Evolutionary conservation across 495 filamentous ascomycete species (phyloP).

Genomic region (Pseudevernia furfuracea): DNA sequence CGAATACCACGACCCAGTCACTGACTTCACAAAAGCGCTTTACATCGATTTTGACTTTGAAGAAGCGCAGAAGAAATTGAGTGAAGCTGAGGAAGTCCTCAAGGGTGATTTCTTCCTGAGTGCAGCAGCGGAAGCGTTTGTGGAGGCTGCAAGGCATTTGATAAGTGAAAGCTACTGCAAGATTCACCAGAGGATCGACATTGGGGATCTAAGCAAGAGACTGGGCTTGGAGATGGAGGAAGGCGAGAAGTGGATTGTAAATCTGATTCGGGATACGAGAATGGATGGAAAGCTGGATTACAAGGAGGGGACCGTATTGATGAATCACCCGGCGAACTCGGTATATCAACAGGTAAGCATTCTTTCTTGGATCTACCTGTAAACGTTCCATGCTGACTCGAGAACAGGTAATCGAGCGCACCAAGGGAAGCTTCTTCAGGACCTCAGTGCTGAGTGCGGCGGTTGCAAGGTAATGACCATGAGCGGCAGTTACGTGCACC

Average conservation of each 20-base stretch:
- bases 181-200: conserved; percentile 96
- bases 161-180: conserved; percentile 99
- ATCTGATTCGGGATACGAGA: conserved; percentile 92
- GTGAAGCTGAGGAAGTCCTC: conserved; percentile 84
- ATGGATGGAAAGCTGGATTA: conserved; percentile 99
- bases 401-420: conserved; percentile 27
- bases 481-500: neutral
- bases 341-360: conserved; percentile 99
- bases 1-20: conserved; percentile 93
- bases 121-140: conserved; percentile 75
- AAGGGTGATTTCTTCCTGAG: conserved; percentile 93
- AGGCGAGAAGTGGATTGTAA: conserved; percentile 99
- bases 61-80: conserved; percentile 88
- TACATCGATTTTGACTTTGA: conserved; percentile 99
- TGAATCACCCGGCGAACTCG: conserved; percentile 97
- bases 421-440: conserved; percentile 29
- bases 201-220: conserved; percentile 79
- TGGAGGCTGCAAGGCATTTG: conserved; percentile 87
- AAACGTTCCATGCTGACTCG: conserved; percentile 47
- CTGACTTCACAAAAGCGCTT: conserved; percentile 89
- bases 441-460: conserved; percentile 28
- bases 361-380: conserved; percentile 52
- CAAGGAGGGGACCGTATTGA: conserved; percentile 94
- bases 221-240: conserved; percentile 86
- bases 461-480: conserved; percentile 22